A percentile compares a stretch with the other conserved stretches of the same genome.
These are phyloP conservation scores for Carex parvula DNA, from an alignment of 176 grass and related monocot genomes.

Conservation along the genomic window DNA sequence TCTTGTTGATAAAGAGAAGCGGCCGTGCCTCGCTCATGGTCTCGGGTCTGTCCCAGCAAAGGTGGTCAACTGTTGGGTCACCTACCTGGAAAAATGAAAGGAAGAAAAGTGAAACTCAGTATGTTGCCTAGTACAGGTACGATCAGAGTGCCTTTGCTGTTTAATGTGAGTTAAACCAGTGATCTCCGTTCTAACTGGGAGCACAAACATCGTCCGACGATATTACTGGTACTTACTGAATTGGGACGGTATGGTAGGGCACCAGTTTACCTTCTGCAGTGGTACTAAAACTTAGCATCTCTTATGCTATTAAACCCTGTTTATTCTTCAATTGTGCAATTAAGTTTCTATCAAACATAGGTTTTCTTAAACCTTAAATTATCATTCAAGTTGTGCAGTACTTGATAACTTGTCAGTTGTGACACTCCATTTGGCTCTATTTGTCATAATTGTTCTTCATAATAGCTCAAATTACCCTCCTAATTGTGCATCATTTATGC, in stretches of 20 bases:
- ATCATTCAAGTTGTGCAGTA: background rate
- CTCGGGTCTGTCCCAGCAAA: conserved; percentile 81
- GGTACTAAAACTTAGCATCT: background rate
- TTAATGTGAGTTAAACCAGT: background rate
- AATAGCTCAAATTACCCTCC: background rate
- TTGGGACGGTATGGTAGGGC: background rate
- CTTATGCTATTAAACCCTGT: background rate
- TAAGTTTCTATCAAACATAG: background rate
- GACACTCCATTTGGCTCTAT: background rate
- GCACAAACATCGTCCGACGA: background rate
- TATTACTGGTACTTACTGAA: background rate
- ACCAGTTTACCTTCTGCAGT: background rate
- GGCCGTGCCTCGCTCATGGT: conserved; percentile 59
- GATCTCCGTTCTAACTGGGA: background rate
- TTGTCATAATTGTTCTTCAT: background rate
- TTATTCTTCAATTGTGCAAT: background rate
- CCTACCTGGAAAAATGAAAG: conserved; percentile 44
- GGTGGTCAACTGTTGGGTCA: conserved; percentile 61
- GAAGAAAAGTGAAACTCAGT: background rate
- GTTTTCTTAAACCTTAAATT: background rate
- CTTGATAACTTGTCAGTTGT: background rate
- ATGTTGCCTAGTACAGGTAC: background rate
- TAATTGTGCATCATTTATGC: background rate
- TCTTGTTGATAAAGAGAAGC: conserved; percentile 45
- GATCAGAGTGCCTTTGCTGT: background rate